Percentiles rank a stretch among this genome's conserved stretches.
These are phyloP conservation scores for Syncephalastrum racemosum DNA, from an alignment of 371 early-diverging fungal genomes.

Conservation along the genomic window DNA sequence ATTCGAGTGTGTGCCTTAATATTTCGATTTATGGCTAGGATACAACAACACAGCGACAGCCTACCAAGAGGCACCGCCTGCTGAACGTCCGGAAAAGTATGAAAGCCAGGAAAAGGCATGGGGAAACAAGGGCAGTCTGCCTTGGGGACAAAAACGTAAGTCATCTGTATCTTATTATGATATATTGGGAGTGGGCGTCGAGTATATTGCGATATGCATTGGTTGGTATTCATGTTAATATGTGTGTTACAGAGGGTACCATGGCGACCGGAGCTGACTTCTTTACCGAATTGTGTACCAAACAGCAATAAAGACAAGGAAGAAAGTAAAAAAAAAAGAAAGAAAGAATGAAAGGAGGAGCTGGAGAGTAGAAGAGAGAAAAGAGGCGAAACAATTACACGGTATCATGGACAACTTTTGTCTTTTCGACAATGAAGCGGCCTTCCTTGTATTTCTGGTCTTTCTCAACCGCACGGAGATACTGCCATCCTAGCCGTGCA, in stretches of 20 bases:
- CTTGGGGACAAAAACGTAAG: constrained; percentile 32
- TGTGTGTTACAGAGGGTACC: constrained; percentile 13
- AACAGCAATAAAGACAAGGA: constrained; percentile 13
- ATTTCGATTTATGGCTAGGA: constrained; percentile 10
- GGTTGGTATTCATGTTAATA: constrained; percentile 6
- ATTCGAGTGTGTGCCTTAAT: not conserved
- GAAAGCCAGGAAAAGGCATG: constrained; percentile 34
- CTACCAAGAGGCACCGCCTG: constrained; percentile 14
- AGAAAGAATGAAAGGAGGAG: not conserved
- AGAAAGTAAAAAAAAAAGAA: constrained; percentile 10
- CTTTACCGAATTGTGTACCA: constrained; percentile 10
- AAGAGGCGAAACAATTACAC: no score
- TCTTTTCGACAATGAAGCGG: constrained; percentile 72
- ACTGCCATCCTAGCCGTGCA: constrained; percentile 81
- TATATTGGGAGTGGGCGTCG: no score
- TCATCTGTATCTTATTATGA: not conserved
- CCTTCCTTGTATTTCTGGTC: constrained; percentile 85
- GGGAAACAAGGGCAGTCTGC: constrained; percentile 24
- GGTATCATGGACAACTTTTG: constrained; percentile 30
- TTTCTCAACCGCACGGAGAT: constrained; percentile 56
- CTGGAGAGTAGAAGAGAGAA: not conserved
- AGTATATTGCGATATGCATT: not conserved
- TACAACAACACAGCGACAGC: constrained; percentile 20
- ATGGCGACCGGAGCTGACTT: constrained; percentile 22
- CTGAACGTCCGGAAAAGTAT: constrained; percentile 25